A percentile compares a stretch with the other conserved stretches of the same genome.
Conservation (phyloP, 257 asterid species). For the Forsythia suspensa region DNA sequence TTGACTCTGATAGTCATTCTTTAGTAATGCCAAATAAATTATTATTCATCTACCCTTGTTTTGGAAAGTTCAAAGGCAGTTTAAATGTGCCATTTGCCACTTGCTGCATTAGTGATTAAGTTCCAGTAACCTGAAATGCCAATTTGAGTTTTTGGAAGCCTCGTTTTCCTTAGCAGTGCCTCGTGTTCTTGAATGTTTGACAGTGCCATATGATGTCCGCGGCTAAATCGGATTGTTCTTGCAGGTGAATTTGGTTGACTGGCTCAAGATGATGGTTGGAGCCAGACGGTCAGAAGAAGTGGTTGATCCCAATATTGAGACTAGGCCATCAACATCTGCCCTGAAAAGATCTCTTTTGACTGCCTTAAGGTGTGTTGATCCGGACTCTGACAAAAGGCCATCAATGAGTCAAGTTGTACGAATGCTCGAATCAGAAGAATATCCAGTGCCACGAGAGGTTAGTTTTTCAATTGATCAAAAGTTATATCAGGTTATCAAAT, state of each 20-base stretch:
- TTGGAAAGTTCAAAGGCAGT: background rate
- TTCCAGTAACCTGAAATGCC: background rate
- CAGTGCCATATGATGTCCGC: background rate
- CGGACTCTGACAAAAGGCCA: slow-evolving; percentile 78
- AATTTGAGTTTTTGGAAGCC: background rate
- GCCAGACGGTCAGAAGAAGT: slow-evolving; percentile 62
- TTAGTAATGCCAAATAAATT: background rate
- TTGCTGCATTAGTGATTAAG: background rate
- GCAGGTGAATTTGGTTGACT: slow-evolving; percentile 82
- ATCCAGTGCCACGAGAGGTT: slow-evolving; percentile 75
- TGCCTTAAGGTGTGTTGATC: slow-evolving; percentile 81
- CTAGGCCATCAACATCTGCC: slow-evolving; percentile 62
- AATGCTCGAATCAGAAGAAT: slow-evolving; percentile 83
- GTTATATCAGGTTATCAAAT: background rate
- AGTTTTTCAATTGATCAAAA: background rate
- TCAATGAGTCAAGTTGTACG: slow-evolving; percentile 82
- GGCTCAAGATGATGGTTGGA: slow-evolving; percentile 92
- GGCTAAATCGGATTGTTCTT: background rate
- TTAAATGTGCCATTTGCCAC: background rate
- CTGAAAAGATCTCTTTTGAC: slow-evolving; percentile 72
- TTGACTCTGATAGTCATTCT: background rate
- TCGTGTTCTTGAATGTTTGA: background rate
- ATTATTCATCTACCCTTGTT: background rate
- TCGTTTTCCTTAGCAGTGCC: background rate
- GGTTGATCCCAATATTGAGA: slow-evolving; percentile 64